Conservation (phyloP, 257 asterid species). For the Oldenlandia corymbosa region DNA sequence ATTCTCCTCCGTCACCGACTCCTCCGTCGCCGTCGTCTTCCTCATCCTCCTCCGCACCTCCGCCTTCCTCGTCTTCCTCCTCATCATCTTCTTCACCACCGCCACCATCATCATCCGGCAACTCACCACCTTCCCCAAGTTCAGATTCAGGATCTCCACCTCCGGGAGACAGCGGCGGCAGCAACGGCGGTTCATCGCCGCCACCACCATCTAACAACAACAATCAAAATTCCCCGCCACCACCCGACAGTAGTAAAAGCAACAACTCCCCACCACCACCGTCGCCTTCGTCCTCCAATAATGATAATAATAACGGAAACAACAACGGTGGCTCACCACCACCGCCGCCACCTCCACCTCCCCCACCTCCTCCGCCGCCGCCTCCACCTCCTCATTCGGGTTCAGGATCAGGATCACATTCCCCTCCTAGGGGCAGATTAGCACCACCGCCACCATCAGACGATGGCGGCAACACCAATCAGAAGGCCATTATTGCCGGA, state of each 20-base stretch:
- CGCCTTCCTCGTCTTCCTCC: neutral
- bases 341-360: constrained; percentile 24
- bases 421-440: constrained; percentile 14
- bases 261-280: constrained; percentile 12
- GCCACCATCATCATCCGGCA: constrained; percentile 1
- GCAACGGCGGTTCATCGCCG: too few species aligned
- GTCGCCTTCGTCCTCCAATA: constrained; percentile 4
- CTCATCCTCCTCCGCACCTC: constrained; percentile 8
- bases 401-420: constrained; percentile 8
- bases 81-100: constrained; percentile 14
- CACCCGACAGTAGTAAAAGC: neutral
- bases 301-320: neutral
- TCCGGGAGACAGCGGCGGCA: neutral
- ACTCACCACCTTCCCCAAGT: constrained; percentile 18
- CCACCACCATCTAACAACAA: constrained; percentile 7
- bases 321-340: constrained; percentile 16
- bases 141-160: neutral
- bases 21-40: constrained; percentile 16
- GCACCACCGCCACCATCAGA: constrained; percentile 19
- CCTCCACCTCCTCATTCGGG: neutral
- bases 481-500: constrained; percentile 43
- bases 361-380: constrained; percentile 19
- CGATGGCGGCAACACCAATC: neutral
- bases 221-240: constrained; percentile 11
- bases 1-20: constrained; percentile 15